Percentiles rank a stretch among this genome's conserved stretches.
These are phyloP conservation scores for Coniochaeta sp. DNA, from an alignment of 2,329 filamentous ascomycete genomes.

Conservation along the genomic window DNA sequence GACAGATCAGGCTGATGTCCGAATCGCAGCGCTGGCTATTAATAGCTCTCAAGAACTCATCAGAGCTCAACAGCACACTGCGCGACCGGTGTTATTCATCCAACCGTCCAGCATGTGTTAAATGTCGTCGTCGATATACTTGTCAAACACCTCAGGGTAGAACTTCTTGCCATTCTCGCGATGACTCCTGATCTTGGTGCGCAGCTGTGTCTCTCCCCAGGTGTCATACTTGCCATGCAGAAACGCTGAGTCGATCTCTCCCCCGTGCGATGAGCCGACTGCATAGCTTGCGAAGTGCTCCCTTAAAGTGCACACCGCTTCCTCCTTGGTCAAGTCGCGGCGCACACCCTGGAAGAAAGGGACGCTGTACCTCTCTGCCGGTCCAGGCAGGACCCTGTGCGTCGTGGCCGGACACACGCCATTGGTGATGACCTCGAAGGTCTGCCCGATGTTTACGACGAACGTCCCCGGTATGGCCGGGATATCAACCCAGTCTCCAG, in stretches of 20 bases:
- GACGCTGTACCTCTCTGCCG: conserved; percentile 31
- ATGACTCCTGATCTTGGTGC: conserved; percentile 47
- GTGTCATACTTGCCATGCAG: conserved; percentile 42
- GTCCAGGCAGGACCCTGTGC: conserved; percentile 30
- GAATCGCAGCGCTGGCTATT: neutral
- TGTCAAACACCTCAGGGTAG: conserved; percentile 39
- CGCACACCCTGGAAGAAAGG: conserved; percentile 44
- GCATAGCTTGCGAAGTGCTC: conserved; percentile 25
- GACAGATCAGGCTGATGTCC: neutral
- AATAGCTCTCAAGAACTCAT: neutral
- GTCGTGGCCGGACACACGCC: conserved; percentile 47
- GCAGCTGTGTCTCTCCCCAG: conserved; percentile 46
- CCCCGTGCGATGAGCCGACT: conserved; percentile 27
- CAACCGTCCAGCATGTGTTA: neutral
- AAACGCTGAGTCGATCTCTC: conserved; percentile 40
- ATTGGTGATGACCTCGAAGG: conserved; percentile 49
- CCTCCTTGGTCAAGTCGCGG: conserved; percentile 33
- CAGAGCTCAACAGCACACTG: conserved; percentile 29
- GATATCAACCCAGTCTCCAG: conserved; percentile 42
- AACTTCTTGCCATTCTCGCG: conserved; percentile 38
- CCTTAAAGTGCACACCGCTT: conserved; percentile 30
- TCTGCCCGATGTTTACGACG: conserved; percentile 53
- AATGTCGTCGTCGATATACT: conserved; percentile 33
- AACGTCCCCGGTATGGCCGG: conserved; percentile 39
- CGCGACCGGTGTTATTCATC: neutral